Base-by-base conservation (phyloP, 257 asterid genomes). In the Pogostemon cablin region DNA sequence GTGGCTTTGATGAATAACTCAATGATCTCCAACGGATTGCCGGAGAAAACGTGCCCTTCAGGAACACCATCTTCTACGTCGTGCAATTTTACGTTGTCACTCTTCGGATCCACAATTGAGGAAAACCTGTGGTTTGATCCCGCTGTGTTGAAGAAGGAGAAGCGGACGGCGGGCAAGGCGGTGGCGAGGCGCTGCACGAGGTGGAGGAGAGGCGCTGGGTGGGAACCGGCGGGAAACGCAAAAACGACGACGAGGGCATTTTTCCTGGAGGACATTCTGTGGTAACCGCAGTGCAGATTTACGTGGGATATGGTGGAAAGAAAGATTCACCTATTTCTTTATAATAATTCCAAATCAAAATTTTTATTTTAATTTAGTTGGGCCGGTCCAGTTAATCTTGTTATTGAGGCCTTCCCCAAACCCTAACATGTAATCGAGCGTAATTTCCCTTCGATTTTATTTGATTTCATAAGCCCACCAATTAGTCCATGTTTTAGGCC, bases 141-240 rank as follows among this genome's bases (percentile, higher is more conserved):
- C 9, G 65, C 43, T 0, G 88, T 78, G 77, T 73, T 83, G 71
- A 80, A 80, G 74, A 53, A 85, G 5, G 87, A 81, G 48, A 80
- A 85, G 0, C 40, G 75, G 56, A 64, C 72, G 41, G 60, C 15
- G 5, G 88, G 90, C 9, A 78, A 67, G 5, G 86, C 65, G 17
- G 64, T 55, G 41, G 87, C 82, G 2, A 87, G 75, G 59, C 77
- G 78, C 39, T 75, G 72, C 2, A 85, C 58, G 49, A 87, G 87
- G 62, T 80, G 79, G 75, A 78, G 69, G 62, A 87, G 83, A 9
- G 83, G 67, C 1, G 87, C 78, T 37, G 88, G 77, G 58, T 87
- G 93, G 34, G 88, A 74, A 62, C 86, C 86, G 65, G 83, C 81
- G 0, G 93, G 90, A 71, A 87, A 87, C 4, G 93, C 79, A 5